Evolutionary conservation across 1,139 yeast genomes (phyloP).

Genomic region (Yamadazyma sp.): DNA sequence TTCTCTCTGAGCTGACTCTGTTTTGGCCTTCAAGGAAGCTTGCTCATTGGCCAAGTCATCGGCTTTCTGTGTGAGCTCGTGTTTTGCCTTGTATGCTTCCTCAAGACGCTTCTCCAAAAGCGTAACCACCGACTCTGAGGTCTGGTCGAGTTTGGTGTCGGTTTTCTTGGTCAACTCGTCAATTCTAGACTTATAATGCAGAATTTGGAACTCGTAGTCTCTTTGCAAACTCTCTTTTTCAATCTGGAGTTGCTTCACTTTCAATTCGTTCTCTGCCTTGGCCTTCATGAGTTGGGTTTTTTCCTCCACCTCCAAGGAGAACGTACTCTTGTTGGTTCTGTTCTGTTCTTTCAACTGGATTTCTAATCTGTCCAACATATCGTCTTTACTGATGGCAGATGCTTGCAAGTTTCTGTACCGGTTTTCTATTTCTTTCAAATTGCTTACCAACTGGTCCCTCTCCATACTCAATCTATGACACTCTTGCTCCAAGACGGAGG

Average conservation of each 20-base stretch:
- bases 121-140: slow-evolving; percentile 20
- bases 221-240: slow-evolving; percentile 36
- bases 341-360: slow-evolving; percentile 25
- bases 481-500: slow-evolving; percentile 15
- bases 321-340: slow-evolving; percentile 20
- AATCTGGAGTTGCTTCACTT: slow-evolving; percentile 31
- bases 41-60: slow-evolving; percentile 13
- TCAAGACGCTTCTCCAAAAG: slow-evolving; percentile 38
- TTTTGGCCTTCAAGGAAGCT: slow-evolving; percentile 5
- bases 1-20: slow-evolving; percentile 8
- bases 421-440: slow-evolving; percentile 20
- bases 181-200: slow-evolving; percentile 24
- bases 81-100: slow-evolving; percentile 23
- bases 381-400: slow-evolving; percentile 26
- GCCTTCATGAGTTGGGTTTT: slow-evolving; percentile 30
- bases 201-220: slow-evolving; percentile 30
- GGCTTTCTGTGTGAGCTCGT: slow-evolving; percentile 6
- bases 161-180: slow-evolving; percentile 9
- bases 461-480: slow-evolving; percentile 19
- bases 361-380: slow-evolving; percentile 28
- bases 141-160: neutral
- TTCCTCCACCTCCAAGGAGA: slow-evolving; percentile 29
- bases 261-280: slow-evolving; percentile 33
- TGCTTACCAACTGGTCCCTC: slow-evolving; percentile 18
- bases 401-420: slow-evolving; percentile 25